phyloP scores from a whole-genome alignment of 176 grass and related monocot genomes.

The Ananas comosus region DNA sequence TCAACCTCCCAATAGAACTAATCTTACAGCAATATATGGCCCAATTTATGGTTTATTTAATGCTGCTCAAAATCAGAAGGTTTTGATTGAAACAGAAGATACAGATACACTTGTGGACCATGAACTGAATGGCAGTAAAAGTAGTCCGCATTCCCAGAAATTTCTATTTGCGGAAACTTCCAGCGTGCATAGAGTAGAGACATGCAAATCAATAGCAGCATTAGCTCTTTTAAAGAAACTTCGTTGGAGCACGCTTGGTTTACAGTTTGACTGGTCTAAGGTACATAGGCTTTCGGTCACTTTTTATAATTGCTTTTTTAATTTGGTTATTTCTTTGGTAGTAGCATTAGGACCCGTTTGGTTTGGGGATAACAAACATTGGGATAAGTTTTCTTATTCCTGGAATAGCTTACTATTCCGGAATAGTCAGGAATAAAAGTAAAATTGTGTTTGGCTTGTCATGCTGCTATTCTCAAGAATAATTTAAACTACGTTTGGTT shows the following conservation, averaged over 20 bases:
- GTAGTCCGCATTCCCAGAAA: slow-evolving; percentile 2
- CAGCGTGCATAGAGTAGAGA: slow-evolving; percentile 5
- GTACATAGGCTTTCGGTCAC: slow-evolving; percentile 16
- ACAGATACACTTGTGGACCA: slow-evolving; percentile 11
- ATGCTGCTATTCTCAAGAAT: no score
- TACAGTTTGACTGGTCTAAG: slow-evolving; percentile 94
- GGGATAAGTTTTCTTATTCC: no score
- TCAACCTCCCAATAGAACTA: slow-evolving; percentile 87
- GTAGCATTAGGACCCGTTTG: not conserved
- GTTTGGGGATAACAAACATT: no score
- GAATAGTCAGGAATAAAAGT: no score
- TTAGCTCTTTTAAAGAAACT: slow-evolving; percentile 61
- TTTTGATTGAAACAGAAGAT: slow-evolving; percentile 41
- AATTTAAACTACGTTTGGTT: no score
- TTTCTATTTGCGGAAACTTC: slow-evolving; percentile 35
- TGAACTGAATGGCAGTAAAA: slow-evolving; percentile 5
- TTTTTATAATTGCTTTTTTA: slow-evolving; percentile 6
- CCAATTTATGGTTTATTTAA: slow-evolving; percentile 52
- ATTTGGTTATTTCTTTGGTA: not conserved
- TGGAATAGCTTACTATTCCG: no score
- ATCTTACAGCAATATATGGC: slow-evolving; percentile 58
- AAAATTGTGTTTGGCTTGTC: no score
- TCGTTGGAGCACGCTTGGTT: slow-evolving; percentile 83
- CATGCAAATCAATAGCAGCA: slow-evolving; percentile 32
- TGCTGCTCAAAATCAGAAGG: slow-evolving; percentile 46